A percentile compares a stretch with the other conserved stretches of the same genome.
phyloP scores from a whole-genome alignment of 1,284 basidiomycete genomes.

The Stereum hirsutum region DNA sequence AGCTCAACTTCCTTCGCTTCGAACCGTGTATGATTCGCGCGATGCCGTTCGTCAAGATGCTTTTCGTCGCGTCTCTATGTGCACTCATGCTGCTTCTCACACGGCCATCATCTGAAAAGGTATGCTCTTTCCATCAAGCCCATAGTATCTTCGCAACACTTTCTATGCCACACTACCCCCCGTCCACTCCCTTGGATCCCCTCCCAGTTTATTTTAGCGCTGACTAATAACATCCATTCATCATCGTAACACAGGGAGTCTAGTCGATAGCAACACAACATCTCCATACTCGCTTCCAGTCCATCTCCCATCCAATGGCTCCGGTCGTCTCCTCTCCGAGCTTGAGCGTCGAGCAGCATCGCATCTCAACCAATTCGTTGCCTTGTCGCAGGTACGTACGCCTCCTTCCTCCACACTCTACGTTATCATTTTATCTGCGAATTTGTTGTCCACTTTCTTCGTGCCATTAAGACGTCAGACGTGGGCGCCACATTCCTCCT shows the following conservation, averaged over 20 bases:
- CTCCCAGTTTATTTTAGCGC: too few species aligned
- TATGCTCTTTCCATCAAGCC: too few species aligned
- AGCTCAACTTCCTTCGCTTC: slow-evolving; percentile 86
- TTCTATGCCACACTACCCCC: too few species aligned
- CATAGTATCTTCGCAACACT: too few species aligned
- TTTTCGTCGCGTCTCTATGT: slow-evolving; percentile 77
- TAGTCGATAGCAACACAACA: slow-evolving; percentile 78
- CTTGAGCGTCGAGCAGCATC: slow-evolving; percentile 68
- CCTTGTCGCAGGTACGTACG: too few species aligned
- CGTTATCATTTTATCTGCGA: too few species aligned
- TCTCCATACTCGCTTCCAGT: slow-evolving; percentile 77
- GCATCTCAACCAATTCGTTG: slow-evolving; percentile 71
- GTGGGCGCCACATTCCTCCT: too few species aligned
- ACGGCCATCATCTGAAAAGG: slow-evolving; percentile 68
- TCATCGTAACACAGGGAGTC: slow-evolving; percentile 50
- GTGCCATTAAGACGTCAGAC: too few species aligned
- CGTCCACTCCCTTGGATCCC: too few species aligned
- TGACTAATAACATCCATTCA: too few species aligned
- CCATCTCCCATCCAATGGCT: slow-evolving; percentile 60
- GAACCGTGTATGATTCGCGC: slow-evolving; percentile 93
- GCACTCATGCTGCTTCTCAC: slow-evolving; percentile 68
- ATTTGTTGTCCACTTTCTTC: too few species aligned
- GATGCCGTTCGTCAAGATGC: slow-evolving; percentile 95
- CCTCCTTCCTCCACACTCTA: too few species aligned
- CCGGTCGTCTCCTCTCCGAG: slow-evolving; percentile 77